These are phyloP conservation scores for Candida silvatica DNA, from an alignment of 805 yeast genomes.

Conservation along the genomic window DNA sequence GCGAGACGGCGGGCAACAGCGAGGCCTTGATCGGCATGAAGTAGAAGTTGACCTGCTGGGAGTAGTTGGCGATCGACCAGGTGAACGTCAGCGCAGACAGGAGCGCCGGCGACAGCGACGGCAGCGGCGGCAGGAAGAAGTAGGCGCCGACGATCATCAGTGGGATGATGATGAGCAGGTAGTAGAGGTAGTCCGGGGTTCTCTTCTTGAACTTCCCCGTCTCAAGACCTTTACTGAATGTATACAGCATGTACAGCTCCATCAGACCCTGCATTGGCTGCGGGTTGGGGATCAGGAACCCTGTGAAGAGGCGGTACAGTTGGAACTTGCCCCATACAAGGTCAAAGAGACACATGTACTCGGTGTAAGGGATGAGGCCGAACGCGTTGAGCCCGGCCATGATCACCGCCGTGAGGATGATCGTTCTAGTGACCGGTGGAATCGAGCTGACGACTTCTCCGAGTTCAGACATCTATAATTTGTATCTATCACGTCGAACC, in stretches of 20 bases:
- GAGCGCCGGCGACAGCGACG: constrained; percentile 29
- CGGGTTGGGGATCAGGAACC: constrained; percentile 35
- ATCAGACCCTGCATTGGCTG: constrained; percentile 37
- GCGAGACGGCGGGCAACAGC: constrained; percentile 36
- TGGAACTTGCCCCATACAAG: constrained; percentile 26
- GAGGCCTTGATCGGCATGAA: constrained; percentile 47
- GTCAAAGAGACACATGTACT: constrained; percentile 24
- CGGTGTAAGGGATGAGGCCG: constrained; percentile 15
- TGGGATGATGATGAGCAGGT: constrained; percentile 40
- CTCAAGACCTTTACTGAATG: constrained; percentile 49
- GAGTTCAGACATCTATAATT: background rate
- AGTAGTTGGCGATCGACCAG: constrained; percentile 52
- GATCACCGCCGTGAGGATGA: constrained; percentile 39
- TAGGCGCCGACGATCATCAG: constrained; percentile 29
- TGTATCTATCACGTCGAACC: constrained; percentile 10
- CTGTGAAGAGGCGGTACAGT: constrained; percentile 39
- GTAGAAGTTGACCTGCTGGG: constrained; percentile 44
- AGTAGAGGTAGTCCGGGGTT: constrained; percentile 50
- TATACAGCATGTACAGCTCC: constrained; percentile 49
- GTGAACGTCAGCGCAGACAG: constrained; percentile 48
- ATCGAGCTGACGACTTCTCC: constrained; percentile 28
- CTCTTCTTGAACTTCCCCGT: constrained; percentile 37
- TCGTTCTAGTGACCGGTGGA: constrained; percentile 55
- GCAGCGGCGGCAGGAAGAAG: constrained; percentile 19
- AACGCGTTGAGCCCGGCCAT: constrained; percentile 32